Evolutionary conservation across 371 early-diverging fungal species (phyloP).

Genomic region (Coemansia sp.): DNA sequence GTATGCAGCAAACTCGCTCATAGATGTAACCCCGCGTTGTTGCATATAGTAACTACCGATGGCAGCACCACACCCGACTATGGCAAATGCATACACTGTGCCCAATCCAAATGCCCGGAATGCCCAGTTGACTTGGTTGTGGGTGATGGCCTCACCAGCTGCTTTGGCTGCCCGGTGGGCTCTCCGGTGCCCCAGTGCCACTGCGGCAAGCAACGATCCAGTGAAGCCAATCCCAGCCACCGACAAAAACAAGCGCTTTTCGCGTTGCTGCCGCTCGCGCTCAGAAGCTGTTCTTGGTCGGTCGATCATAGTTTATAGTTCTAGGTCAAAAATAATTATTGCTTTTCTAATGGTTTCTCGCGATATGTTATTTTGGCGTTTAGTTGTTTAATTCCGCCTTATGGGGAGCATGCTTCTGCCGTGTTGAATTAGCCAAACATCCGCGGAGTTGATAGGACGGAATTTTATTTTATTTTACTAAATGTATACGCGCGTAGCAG

Average conservation of each 20-base stretch:
- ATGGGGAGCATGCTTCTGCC: too few species aligned
- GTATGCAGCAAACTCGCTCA: slow-evolving; percentile 3
- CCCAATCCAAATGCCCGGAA: slow-evolving; percentile 36
- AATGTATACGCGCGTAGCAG: slow-evolving; percentile 54
- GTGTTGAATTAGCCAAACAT: too few species aligned
- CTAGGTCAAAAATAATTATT: too few species aligned
- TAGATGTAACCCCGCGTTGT: slow-evolving; percentile 11
- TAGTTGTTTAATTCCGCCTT: too few species aligned
- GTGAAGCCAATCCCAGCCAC: slow-evolving; percentile 31
- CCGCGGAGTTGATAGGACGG: too few species aligned
- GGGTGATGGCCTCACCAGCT: slow-evolving; percentile 21
- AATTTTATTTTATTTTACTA: not conserved
- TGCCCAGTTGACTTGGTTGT: slow-evolving; percentile 26
- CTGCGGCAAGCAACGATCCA: slow-evolving; percentile 26
- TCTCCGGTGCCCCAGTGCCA: slow-evolving; percentile 40
- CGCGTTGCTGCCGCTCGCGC: slow-evolving; percentile 28
- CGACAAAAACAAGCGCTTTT: slow-evolving; percentile 27
- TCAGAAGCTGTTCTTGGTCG: slow-evolving; percentile 10
- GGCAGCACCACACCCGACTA: slow-evolving; percentile 29
- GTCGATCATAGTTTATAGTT: too few species aligned
- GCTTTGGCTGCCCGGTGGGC: slow-evolving; percentile 20
- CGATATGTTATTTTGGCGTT: too few species aligned
- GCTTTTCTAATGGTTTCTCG: too few species aligned
- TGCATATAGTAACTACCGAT: slow-evolving; percentile 30
- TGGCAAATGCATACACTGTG: slow-evolving; percentile 33